Base-by-base conservation (phyloP, 2,329 filamentous ascomycete species). In the Botrytis paeoniae region DNA sequence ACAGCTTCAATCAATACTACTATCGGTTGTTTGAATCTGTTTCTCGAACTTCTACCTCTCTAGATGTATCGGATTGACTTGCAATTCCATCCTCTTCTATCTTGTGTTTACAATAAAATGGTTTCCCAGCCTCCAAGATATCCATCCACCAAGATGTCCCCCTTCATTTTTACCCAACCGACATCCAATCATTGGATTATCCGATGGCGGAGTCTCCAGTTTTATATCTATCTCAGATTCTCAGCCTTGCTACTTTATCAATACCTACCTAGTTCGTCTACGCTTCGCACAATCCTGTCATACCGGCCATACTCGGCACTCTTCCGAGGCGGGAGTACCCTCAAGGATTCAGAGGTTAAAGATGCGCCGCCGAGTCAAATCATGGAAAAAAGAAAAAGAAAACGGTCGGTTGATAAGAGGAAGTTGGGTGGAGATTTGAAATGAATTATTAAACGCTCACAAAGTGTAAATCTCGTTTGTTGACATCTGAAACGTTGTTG, bases 91-190 rank as follows among this genome's bases (percentile, higher is more conserved):
- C 25, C 35, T 68, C 51, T 57, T 22, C 45, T 2, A 41, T 41
- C 16, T 29, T 16, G 32, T 51, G 29, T 48, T 14, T 43, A 29
- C 66, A 45, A 45, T 35, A 35, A 61, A n/a, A 70, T 37, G 16
- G 20, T 35, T 60, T 39, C 51, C 68, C 68, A 66, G 60, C 70
- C 62, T 37, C 62, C 70, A 37, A 66, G 10, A 71, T 71, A 57
- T 51, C 48, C 10, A n/a, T n/a, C 48, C 48, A n/a, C 25, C 48
- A 51, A 51, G 25, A 68, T 22, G 29, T 20, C 48, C 35, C 32
- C 48, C 37, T 41, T 57, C 65, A 57, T 32, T 35, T 32, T 29
- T 45, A 71, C 37, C 45, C n/a, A 65, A 63, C n/a, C 60, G 43
- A 65, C 43, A 25, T 41, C 60, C 69, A 71, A 57, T 71, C 69